A percentile compares a stretch with the other conserved stretches of the same genome.
Conservation (phyloP, 768 basidiomycete genomes). For the Phallus indusiatus region DNA sequence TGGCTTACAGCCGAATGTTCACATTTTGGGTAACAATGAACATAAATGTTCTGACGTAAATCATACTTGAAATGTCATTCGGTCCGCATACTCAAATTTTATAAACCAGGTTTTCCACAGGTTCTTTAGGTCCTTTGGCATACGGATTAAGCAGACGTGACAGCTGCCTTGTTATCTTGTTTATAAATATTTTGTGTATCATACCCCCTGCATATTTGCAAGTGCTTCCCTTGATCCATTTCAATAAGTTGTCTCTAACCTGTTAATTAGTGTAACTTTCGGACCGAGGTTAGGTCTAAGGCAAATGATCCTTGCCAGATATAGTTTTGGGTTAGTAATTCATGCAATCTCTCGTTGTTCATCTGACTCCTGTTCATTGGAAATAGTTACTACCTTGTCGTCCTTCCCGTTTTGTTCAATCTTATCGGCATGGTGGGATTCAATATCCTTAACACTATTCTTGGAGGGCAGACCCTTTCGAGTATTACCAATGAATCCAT, state of each 20-base stretch:
- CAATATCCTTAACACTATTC: slow-evolving; percentile 55
- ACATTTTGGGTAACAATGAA: slow-evolving; percentile 3
- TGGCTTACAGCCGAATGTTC: slow-evolving; percentile 6
- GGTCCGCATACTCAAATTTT: background rate
- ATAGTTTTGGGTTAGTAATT: slow-evolving; percentile 39
- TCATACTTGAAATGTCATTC: background rate
- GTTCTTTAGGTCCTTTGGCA: slow-evolving; percentile 54
- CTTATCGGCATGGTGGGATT: slow-evolving; percentile 54
- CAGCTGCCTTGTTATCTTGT: slow-evolving; percentile 54
- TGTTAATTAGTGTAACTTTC: slow-evolving; percentile 42
- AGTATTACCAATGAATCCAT: slow-evolving; percentile 41
- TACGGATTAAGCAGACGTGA: slow-evolving; percentile 55
- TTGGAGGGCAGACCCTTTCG: slow-evolving; percentile 59
- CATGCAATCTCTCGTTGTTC: background rate
- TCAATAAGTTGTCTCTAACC: background rate
- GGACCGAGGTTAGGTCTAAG: slow-evolving; percentile 73
- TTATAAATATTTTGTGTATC: slow-evolving; percentile 57
- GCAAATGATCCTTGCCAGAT: slow-evolving; percentile 70
- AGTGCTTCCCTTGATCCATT: slow-evolving; percentile 18
- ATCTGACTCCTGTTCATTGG: slow-evolving; percentile 5
- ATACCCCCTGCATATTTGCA: slow-evolving; percentile 53
- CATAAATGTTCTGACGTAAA: background rate
- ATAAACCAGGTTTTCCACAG: slow-evolving; percentile 47
- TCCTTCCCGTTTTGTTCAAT: slow-evolving; percentile 45
- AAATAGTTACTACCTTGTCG: slow-evolving; percentile 46